Evolutionary conservation across 2,329 filamentous ascomycete genomes (phyloP).

Genomic region (Chrysoporthe cubensis): DNA sequence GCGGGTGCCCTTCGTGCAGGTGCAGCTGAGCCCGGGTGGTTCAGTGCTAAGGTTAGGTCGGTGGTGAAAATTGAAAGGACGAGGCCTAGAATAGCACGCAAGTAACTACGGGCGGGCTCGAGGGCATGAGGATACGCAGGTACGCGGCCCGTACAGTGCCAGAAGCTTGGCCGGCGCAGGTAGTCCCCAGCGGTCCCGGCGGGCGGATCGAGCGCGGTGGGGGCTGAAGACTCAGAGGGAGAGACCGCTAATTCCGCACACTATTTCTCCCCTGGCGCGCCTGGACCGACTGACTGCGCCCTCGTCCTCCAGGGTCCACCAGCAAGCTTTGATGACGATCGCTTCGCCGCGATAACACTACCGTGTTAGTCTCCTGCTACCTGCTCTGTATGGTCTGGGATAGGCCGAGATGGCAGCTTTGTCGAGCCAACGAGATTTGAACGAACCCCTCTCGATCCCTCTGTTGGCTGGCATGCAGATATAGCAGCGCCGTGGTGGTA

Average conservation of each 20-base stretch:
- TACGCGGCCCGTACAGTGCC: background rate
- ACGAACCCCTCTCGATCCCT: background rate
- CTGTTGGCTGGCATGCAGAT: background rate
- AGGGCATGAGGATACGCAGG: background rate
- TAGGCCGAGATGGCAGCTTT: background rate
- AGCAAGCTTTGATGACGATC: background rate
- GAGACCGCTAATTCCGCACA: background rate
- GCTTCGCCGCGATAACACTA: background rate
- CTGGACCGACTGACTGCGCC: too few relatives aligned
- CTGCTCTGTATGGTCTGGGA: background rate
- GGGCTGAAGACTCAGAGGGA: background rate
- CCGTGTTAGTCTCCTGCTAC: background rate
- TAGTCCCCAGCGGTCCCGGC: background rate
- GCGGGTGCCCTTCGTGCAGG: constrained; percentile 4
- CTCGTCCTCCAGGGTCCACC: background rate
- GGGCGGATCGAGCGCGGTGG: background rate
- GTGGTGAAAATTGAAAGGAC: constrained; percentile 9
- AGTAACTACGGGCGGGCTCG: background rate
- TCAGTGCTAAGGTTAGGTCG: background rate
- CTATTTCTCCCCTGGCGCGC: background rate
- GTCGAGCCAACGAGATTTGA: too few relatives aligned
- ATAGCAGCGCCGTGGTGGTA: background rate
- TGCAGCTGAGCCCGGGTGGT: background rate
- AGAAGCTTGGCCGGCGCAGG: background rate
- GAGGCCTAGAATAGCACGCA: constrained; percentile 2